A percentile compares a stretch with the other conserved stretches of the same genome.
Evolutionary conservation across 805 yeast species (phyloP).

Genomic region (Barnettozyma wickerhamii): DNA sequence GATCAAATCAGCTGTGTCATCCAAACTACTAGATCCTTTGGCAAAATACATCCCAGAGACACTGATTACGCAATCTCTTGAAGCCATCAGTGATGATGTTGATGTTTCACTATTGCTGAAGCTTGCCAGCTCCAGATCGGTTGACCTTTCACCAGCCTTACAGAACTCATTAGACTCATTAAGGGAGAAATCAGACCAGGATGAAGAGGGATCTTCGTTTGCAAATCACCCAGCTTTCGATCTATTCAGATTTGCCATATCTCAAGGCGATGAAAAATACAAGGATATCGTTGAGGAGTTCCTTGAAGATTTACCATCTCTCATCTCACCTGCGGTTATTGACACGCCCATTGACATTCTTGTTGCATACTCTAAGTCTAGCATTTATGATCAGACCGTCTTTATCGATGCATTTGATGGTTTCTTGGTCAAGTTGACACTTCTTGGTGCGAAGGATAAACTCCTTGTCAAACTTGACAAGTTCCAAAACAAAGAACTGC

Average conservation of each 20-base stretch:
- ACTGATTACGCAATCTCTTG: slow-evolving; percentile 6
- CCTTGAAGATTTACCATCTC: slow-evolving; percentile 31
- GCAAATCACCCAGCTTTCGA: slow-evolving; percentile 22
- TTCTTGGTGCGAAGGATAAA: slow-evolving; percentile 18
- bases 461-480: slow-evolving; percentile 30
- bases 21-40: slow-evolving; percentile 21
- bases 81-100: slow-evolving; percentile 6
- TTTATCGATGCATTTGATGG: slow-evolving; percentile 32
- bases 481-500: slow-evolving; percentile 25
- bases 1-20: slow-evolving; percentile 14
- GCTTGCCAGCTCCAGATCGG: slow-evolving; percentile 7
- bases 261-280: slow-evolving; percentile 18
- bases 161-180: slow-evolving; percentile 16
- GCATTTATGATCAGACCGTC: slow-evolving; percentile 15
- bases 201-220: slow-evolving; percentile 19
- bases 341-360: slow-evolving; percentile 32
- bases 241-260: slow-evolving; percentile 27
- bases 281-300: slow-evolving; percentile 29
- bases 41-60: slow-evolving; percentile 16
- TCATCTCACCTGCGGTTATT: slow-evolving; percentile 27
- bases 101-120: slow-evolving; percentile 11
- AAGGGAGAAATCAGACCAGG: slow-evolving; percentile 16
- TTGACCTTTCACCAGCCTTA: slow-evolving; percentile 16
- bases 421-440: slow-evolving; percentile 18
- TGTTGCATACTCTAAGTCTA: slow-evolving; percentile 28